These are phyloP conservation scores for Rosa multiflora DNA, from an alignment of 306 rosid species.

Conservation along the genomic window DNA sequence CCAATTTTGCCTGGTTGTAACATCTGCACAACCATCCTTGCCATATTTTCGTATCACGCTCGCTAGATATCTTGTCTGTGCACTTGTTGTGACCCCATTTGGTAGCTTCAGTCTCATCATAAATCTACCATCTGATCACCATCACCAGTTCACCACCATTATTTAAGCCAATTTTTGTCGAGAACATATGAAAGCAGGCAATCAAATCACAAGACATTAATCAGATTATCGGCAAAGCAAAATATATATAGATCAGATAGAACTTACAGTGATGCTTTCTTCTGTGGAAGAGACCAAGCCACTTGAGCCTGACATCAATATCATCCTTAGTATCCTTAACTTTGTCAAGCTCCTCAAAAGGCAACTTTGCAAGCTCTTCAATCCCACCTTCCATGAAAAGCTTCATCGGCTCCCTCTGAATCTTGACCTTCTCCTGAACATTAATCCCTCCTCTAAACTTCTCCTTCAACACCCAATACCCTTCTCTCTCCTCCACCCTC, in stretches of 20 bases:
- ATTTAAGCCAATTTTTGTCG: too few relatives aligned
- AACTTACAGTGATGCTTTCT: slow-evolving; percentile 87
- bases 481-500: slow-evolving; percentile 72
- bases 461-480: slow-evolving; percentile 80
- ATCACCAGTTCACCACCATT: not conserved
- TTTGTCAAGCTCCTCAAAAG: slow-evolving; percentile 71
- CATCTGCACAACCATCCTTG: slow-evolving; percentile 92
- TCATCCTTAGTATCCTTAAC: slow-evolving; percentile 68
- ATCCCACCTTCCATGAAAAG: slow-evolving; percentile 77
- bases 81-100: slow-evolving; percentile 89
- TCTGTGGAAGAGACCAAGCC: slow-evolving; percentile 95
- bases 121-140: slow-evolving; percentile 76
- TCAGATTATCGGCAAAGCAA: too few relatives aligned
- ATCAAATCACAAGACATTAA: too few relatives aligned
- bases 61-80: slow-evolving; percentile 72
- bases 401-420: slow-evolving; percentile 82
- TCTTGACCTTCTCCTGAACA: slow-evolving; percentile 76
- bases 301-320: slow-evolving; percentile 92
- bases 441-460: slow-evolving; percentile 68
- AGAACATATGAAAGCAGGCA: too few relatives aligned
- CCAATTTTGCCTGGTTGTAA: slow-evolving; percentile 94
- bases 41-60: slow-evolving; percentile 82
- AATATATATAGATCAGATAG: not conserved
- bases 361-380: slow-evolving; percentile 60
- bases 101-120: slow-evolving; percentile 99